Evolutionary conservation across 1,284 basidiomycete species (phyloP).

Genomic region (Microbotryum saponariae): DNA sequence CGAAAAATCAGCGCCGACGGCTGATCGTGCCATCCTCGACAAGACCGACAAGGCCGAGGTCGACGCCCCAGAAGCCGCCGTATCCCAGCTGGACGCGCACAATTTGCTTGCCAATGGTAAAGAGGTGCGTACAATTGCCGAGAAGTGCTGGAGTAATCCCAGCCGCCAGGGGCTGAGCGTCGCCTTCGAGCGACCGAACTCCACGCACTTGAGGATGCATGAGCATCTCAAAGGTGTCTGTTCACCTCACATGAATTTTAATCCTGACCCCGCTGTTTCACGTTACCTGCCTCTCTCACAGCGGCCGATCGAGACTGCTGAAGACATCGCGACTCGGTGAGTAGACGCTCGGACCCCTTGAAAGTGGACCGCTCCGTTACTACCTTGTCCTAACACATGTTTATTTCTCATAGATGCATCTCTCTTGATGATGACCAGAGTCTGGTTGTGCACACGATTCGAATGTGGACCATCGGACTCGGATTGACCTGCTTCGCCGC

Average conservation of each 20-base stretch:
- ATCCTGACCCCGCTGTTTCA: conserved; percentile 32
- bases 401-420: conserved; percentile 12
- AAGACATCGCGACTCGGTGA: conserved; percentile 26
- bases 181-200: not conserved
- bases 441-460: conserved; percentile 20
- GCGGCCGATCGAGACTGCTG: conserved; percentile 18
- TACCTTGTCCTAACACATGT: not conserved
- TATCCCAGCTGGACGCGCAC: not conserved
- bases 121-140: not conserved
- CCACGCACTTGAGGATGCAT: not conserved
- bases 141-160: no score
- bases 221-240: conserved; percentile 46
- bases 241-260: no score
- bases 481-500: conserved; percentile 26
- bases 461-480: conserved; percentile 10
- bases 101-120: conserved; percentile 6
- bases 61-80: no score
- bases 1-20: not conserved
- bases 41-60: not conserved
- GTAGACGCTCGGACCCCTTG: not conserved
- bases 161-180: not conserved
- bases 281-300: conserved; percentile 22
- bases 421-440: conserved; percentile 30
- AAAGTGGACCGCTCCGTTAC: not conserved
- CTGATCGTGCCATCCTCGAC: not conserved